phyloP scores from a whole-genome alignment of 257 asterid species.

The Solanum chmielewskii region DNA sequence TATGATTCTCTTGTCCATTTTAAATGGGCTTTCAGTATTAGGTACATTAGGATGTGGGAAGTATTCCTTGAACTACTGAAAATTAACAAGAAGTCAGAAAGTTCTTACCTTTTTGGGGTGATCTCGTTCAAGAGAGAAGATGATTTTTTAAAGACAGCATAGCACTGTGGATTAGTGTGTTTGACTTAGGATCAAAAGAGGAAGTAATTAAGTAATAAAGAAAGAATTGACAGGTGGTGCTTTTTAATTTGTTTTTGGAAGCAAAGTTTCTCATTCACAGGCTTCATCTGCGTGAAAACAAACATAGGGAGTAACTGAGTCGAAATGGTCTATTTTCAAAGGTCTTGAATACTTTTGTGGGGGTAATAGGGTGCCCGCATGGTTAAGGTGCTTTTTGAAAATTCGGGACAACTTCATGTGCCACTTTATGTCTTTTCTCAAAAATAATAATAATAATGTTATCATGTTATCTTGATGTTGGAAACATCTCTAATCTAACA shows the following conservation, averaged over 20 bases:
- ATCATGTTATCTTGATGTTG: background rate
- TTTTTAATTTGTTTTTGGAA: no score
- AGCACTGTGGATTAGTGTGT: slow-evolving; percentile 42
- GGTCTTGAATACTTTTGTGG: background rate
- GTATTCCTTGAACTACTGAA: background rate
- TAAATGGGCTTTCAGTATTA: background rate
- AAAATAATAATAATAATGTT: background rate
- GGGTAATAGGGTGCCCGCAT: background rate
- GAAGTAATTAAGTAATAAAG: background rate
- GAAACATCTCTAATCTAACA: background rate
- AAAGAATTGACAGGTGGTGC: background rate
- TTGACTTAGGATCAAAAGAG: slow-evolving; percentile 34
- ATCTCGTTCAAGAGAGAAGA: background rate
- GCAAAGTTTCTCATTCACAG: background rate
- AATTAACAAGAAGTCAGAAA: background rate
- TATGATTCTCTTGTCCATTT: background rate
- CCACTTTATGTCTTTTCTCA: background rate
- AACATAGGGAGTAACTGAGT: background rate
- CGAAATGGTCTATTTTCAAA: background rate
- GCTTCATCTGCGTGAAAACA: background rate
- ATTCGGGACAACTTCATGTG: background rate
- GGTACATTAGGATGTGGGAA: background rate
- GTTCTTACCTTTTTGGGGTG: background rate
- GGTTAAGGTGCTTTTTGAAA: background rate
- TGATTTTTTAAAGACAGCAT: slow-evolving; percentile 15